phyloP scores from a whole-genome alignment of 768 basidiomycete species.

The Tulasnella sp. region DNA sequence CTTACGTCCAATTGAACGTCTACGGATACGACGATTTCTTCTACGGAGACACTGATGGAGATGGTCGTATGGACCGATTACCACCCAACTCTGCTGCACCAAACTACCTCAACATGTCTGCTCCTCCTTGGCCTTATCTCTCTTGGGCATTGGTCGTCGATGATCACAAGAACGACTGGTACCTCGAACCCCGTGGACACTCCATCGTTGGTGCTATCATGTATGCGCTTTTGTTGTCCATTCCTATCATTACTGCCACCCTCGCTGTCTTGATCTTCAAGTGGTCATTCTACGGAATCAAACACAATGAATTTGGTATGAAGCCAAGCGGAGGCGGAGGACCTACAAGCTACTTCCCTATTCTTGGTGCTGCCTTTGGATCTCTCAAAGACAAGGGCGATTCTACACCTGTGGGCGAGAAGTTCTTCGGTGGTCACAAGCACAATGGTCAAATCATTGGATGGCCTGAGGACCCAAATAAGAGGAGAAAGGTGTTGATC shows the following conservation, averaged over 20 bases:
- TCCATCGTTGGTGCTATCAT: conserved; percentile 72
- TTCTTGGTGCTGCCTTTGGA: conserved; percentile 46
- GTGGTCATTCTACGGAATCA: conserved; percentile 95
- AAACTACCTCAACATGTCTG: conserved; percentile 85
- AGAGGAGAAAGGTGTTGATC: conserved; percentile 83
- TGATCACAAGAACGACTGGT: conserved; percentile 65
- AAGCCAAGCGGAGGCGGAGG: conserved; percentile 54
- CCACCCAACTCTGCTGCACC: conserved; percentile 70
- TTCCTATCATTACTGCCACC: conserved; percentile 74
- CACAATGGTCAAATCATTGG: conserved; percentile 61
- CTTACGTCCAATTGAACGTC: conserved; percentile 79
- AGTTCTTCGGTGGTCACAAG: conserved; percentile 47
- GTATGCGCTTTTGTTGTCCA: conserved; percentile 67
- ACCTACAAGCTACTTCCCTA: conserved; percentile 67
- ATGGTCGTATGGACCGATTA: conserved; percentile 79
- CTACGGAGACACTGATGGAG: conserved; percentile 80
- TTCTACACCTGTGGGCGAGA: conserved; percentile 47
- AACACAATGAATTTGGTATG: conserved; percentile 82
- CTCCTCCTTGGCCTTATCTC: conserved; percentile 38
- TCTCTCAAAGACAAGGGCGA: conserved; percentile 56
- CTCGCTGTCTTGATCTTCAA: conserved; percentile 79
- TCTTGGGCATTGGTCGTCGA: conserved; percentile 77
- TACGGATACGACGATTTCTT: conserved; percentile 86
- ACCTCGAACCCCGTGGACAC: conserved; percentile 67
- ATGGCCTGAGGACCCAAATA: conserved; percentile 91